A percentile compares a stretch with the other conserved stretches of the same genome.
These are phyloP conservation scores for Yarrowia sp. DNA, from an alignment of 805 yeast species.

Conservation along the genomic window DNA sequence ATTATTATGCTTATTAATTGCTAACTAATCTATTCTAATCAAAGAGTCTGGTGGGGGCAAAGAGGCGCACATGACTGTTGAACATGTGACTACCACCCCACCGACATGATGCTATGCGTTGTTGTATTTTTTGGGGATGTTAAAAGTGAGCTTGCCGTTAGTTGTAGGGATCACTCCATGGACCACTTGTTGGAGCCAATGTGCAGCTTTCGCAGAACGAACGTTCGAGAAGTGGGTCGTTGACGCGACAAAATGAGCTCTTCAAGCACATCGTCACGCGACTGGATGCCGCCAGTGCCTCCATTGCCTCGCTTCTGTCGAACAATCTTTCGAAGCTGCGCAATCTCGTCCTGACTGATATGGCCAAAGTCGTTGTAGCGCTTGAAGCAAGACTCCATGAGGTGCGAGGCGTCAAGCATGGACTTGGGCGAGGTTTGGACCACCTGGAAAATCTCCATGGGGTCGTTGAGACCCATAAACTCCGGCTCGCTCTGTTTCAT, in stretches of 20 bases:
- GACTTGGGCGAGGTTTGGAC: slow-evolving; percentile 80
- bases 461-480: slow-evolving; percentile 45
- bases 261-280: slow-evolving; percentile 17
- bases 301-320: slow-evolving; percentile 42
- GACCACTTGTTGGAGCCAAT: slow-evolving; percentile 28
- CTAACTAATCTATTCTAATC: slow-evolving; percentile 12
- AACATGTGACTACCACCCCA: no score
- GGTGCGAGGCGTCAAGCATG: slow-evolving; percentile 41
- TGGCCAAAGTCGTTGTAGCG: slow-evolving; percentile 52
- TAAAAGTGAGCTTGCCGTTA: background rate
- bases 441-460: slow-evolving; percentile 73
- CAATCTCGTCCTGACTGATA: slow-evolving; percentile 77
- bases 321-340: slow-evolving; percentile 75
- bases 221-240: slow-evolving; percentile 23
- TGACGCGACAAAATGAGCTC: slow-evolving; percentile 25
- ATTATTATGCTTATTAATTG: slow-evolving; percentile 16
- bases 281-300: slow-evolving; percentile 12
- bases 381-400: slow-evolving; percentile 34
- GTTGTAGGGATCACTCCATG: slow-evolving; percentile 15
- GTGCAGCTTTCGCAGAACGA: slow-evolving; percentile 16
- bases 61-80: background rate
- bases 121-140: background rate
- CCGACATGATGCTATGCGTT: slow-evolving; percentile 18
- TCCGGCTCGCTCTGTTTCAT: slow-evolving; percentile 72
- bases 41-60: background rate